These are phyloP conservation scores for Metarhizium brunneum DNA, from an alignment of 2,329 filamentous ascomycete species.

Conservation along the genomic window DNA sequence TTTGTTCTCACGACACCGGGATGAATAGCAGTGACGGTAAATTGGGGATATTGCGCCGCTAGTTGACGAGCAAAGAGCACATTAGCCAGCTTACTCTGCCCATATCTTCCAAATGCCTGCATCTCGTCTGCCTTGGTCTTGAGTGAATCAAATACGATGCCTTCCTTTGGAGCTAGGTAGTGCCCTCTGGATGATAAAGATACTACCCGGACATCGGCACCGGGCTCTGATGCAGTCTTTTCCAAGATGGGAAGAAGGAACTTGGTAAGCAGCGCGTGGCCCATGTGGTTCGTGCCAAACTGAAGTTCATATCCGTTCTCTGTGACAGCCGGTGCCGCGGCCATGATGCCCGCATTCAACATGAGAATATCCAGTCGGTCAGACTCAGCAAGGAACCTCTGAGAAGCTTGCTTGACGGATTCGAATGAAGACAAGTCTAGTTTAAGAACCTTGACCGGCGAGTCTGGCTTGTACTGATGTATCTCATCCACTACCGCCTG, in stretches of 20 bases:
- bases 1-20: slow-evolving; percentile 20
- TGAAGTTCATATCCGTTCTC: slow-evolving; percentile 38
- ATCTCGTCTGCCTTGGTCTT: slow-evolving; percentile 13
- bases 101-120: slow-evolving; percentile 15
- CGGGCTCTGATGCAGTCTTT: slow-evolving; percentile 14
- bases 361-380: slow-evolving; percentile 33
- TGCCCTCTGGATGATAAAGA: slow-evolving; percentile 18
- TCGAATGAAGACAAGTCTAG: slow-evolving; percentile 35
- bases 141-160: slow-evolving; percentile 20
- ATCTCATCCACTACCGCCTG: slow-evolving; percentile 28
- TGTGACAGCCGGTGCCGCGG: slow-evolving; percentile 23
- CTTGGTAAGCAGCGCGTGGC: slow-evolving; percentile 34
- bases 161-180: slow-evolving; percentile 11
- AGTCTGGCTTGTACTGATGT: slow-evolving; percentile 12
- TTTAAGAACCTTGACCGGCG: slow-evolving; percentile 22
- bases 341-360: slow-evolving; percentile 38
- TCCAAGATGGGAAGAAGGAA: slow-evolving; percentile 23
- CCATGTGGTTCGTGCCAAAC: slow-evolving; percentile 40
- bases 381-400: slow-evolving; percentile 22
- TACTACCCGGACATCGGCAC: slow-evolving; percentile 20
- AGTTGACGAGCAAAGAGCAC: slow-evolving; percentile 19
- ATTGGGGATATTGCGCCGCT: slow-evolving; percentile 13
- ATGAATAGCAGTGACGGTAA: slow-evolving; percentile 17
- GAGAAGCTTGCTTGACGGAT: slow-evolving; percentile 31
- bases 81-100: slow-evolving; percentile 22